Evolutionary conservation across 2,329 filamentous ascomycete genomes (phyloP).

Genomic region (Colletotrichum viniferum): DNA sequence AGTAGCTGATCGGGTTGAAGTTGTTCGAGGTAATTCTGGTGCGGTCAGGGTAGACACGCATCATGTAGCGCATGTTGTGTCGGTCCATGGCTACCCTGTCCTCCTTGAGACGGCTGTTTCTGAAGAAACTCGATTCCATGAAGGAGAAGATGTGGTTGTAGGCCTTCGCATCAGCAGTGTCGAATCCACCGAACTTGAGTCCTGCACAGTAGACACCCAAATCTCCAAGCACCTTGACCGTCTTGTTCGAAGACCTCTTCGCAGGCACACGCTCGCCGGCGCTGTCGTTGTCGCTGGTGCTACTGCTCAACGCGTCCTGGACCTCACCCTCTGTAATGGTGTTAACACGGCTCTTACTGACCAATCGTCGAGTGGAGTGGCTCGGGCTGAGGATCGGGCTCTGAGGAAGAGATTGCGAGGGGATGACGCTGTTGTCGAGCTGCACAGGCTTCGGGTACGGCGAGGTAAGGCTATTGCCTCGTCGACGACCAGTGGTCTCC

Average conservation of each 20-base stretch:
- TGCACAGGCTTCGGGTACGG: slow-evolving; percentile 69
- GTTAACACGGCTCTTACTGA: slow-evolving; percentile 58
- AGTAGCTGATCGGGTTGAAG: slow-evolving; percentile 92
- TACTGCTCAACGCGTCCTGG: slow-evolving; percentile 60
- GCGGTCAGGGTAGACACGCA: slow-evolving; percentile 90
- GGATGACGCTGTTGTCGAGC: slow-evolving; percentile 60
- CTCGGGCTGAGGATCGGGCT: slow-evolving; percentile 58
- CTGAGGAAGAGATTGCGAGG: slow-evolving; percentile 55
- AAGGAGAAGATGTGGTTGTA: slow-evolving; percentile 97
- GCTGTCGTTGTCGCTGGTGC: slow-evolving; percentile 82
- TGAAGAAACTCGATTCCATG: slow-evolving; percentile 86
- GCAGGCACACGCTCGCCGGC: slow-evolving; percentile 59
- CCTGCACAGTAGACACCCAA: slow-evolving; percentile 79
- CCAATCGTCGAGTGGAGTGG: slow-evolving; percentile 54
- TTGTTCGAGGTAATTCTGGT: slow-evolving; percentile 87
- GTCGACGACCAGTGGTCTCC: slow-evolving; percentile 50
- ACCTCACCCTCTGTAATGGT: slow-evolving; percentile 63
- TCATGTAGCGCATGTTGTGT: slow-evolving; percentile 90
- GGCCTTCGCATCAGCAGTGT: slow-evolving; percentile 76
- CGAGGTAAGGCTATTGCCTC: slow-evolving; percentile 78
- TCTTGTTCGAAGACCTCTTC: slow-evolving; percentile 79
- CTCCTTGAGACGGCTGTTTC: slow-evolving; percentile 75
- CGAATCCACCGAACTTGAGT: slow-evolving; percentile 85
- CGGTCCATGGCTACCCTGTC: slow-evolving; percentile 80
- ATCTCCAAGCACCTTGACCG: slow-evolving; percentile 80